Evolutionary conservation across 2,329 filamentous ascomycete species (phyloP), one percentile per base, ranked within the genome.

Genomic region (Fusarium sp.): DNA sequence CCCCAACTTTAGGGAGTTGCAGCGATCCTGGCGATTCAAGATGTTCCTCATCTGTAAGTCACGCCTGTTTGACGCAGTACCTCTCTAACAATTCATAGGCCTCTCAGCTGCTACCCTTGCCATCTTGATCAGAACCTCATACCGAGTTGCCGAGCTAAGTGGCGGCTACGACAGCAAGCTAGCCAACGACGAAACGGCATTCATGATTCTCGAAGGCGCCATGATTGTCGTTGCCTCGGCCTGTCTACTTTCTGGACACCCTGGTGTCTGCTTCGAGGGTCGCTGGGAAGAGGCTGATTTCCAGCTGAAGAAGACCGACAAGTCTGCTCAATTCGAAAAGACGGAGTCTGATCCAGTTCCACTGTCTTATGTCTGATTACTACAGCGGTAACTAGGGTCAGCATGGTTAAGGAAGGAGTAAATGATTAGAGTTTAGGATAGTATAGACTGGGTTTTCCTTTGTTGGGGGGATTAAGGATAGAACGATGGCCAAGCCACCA

Each of bases 231-330:
- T 64, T 31, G 62, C 58, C 2, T 16, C 54, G 1, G 10, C 44
- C 5, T 44, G 34, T 13, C 46, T 70, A 8, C 23, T 58, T 2
- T 18, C 60, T 16, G 57, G 53, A 1, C 68, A 68, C n/a, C 68
- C 68, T 0, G 68, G 68, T n/a, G n/a, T 62, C 31, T 58, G 59
- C 11, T 70, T 70, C 23, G 34, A 62, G 10, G 64, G 67, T 16
- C 64, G 58, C 5, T 71, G 68, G 68, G 34, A 31, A 8, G 64
- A 69, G 18, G 68, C 68, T 4, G 27, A 71, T 50, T 71, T 71
- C 51, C 63, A 76, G 36, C 64, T 69, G 38, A 56, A 54, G 16
- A 67, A 64, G 18, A 36, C 40, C 3, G 29, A 36, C 8, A 60
- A 64, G 6, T 31, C 16, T 2, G 4, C 10, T 2, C 18, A 33